phyloP scores from a whole-genome alignment of 257 asterid species.

The Solanum etuberosum region DNA sequence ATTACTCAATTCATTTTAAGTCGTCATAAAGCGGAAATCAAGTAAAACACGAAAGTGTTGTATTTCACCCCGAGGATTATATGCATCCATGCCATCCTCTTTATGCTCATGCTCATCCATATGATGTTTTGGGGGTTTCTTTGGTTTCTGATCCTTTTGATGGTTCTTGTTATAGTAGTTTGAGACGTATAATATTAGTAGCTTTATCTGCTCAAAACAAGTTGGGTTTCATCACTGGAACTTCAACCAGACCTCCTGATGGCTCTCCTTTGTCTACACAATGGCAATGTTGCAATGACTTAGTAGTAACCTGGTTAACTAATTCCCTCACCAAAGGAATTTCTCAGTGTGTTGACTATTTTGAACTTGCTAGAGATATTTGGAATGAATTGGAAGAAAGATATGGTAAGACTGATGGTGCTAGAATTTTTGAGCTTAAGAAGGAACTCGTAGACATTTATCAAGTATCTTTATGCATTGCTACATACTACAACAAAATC shows the following conservation, averaged over 20 bases:
- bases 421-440: not conserved
- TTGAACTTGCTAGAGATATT: not conserved
- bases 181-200: not conserved
- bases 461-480: not conserved
- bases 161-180: not conserved
- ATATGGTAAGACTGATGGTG: too few species aligned
- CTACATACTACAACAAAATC: too few species aligned
- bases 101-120: not conserved
- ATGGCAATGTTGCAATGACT: not conserved
- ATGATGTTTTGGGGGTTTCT: not conserved
- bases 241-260: not conserved
- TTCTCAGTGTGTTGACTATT: too few species aligned
- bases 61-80: not conserved
- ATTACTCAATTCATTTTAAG: too few species aligned
- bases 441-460: not conserved
- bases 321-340: not conserved
- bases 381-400: too few species aligned
- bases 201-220: not conserved
- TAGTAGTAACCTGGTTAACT: not conserved
- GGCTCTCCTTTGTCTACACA: not conserved
- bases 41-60: not conserved
- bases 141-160: not conserved
- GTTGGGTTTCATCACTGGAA: too few species aligned
- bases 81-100: not conserved
- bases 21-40: too few species aligned